Base-by-base conservation (phyloP, 345 rosid species). In the Eucalyptus regnans region DNA sequence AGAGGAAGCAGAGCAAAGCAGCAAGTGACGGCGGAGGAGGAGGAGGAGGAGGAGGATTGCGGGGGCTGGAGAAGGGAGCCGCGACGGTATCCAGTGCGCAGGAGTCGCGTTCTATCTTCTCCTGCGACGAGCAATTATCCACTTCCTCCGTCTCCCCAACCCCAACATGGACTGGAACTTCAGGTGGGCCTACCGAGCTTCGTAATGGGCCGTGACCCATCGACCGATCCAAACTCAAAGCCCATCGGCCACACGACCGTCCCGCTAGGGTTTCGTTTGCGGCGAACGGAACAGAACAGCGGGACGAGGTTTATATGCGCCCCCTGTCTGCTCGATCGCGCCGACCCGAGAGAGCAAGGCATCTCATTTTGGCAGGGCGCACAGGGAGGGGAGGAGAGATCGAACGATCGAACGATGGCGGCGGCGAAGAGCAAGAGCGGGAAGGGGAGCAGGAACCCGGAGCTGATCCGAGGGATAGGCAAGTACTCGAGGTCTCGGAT, bases 401-500 rank as follows among this genome's bases (percentile, higher is more conserved):
- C 56, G 22, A 25, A 10, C 27, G 27, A 10, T n/a, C 31, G 87
- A 44, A 88, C 83, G 86, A 95, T 95, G 96, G 96, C 95, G 86
- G 92, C 95, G 29, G 29, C 62, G 62, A 52, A 52, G 58, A 52
- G 58, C 87, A 92, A 76, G 84, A 88, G 83, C 86, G 87, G 27
- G 88, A 90, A 86, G 90, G 93, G 90, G 14, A 90, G 90, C 93
- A 88, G 97, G 48, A 95, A 95, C 88, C 95, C 96, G 8, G 93
- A 93, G 88, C 92, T 95, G 54, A 90, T 95, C 51, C 90, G 97
- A 25, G 96, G 97, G 25, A 90, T 95, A 17, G 96, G 97, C 1
- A 94, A 94, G 91, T 94, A 91, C 91, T 95, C 97, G 3, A 87
- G 96, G 60, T 94, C 96, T 7, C 89, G 93, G 90, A 94, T 95